A percentile compares a stretch with the other conserved stretches of the same genome.
Evolutionary conservation across 148 eudicot species (phyloP).

Genomic region (Rhododendron simsii): DNA sequence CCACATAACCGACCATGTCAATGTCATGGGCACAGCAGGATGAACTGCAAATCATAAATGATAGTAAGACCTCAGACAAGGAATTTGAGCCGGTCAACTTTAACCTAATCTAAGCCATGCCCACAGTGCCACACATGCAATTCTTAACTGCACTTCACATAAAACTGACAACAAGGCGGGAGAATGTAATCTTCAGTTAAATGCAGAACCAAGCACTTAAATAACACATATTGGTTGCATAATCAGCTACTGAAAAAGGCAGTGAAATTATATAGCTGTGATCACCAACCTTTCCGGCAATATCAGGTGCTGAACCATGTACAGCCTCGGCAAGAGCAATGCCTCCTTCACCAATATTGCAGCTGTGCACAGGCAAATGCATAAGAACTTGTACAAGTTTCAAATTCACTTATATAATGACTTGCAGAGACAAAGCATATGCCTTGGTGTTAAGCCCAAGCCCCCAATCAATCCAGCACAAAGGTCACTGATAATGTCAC

Average conservation of each 20-base stretch:
- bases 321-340: slow-evolving; percentile 99
- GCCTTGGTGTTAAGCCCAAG: slow-evolving; percentile 97
- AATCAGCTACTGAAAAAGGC: not conserved
- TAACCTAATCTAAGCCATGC: not conserved
- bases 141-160: not conserved
- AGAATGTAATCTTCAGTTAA: not conserved
- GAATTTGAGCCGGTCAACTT: not conserved
- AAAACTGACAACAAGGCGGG: not conserved
- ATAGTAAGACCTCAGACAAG: too few relatives aligned
- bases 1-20: not conserved
- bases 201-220: not conserved
- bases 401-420: not conserved
- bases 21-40: not conserved
- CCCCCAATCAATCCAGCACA: slow-evolving; percentile 99
- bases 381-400: not conserved
- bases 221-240: not conserved
- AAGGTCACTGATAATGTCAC: slow-evolving; percentile 95
- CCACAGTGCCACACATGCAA: not conserved
- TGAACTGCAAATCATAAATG: not conserved
- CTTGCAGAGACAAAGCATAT: not conserved
- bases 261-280: too few relatives aligned
- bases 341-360: slow-evolving; percentile 97
- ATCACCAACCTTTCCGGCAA: slow-evolving; percentile 86
- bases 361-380: slow-evolving; percentile 27
- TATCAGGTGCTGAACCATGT: slow-evolving; percentile 99